phyloP scores from a whole-genome alignment of 2,329 filamentous ascomycete species.

The Beauveria pseudobassiana region DNA sequence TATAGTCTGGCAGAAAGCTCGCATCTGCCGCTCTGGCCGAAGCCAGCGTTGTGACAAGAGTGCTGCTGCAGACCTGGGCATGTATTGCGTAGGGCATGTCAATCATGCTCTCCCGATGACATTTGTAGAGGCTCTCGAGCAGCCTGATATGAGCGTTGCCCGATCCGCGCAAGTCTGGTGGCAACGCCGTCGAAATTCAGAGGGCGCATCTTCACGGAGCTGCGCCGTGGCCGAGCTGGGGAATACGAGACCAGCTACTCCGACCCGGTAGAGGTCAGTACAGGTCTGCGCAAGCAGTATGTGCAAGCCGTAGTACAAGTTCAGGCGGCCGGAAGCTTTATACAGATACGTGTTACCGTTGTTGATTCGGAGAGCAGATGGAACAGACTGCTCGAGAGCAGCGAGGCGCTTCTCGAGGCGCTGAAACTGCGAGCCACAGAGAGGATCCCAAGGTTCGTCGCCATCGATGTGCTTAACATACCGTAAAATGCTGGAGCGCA shows the following conservation, averaged over 20 bases:
- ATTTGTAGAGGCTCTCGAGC: constrained; percentile 1
- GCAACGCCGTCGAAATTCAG: neutral
- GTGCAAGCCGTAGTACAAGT: constrained; percentile 9
- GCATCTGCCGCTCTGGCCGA: neutral
- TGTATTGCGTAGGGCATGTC: constrained; percentile 9
- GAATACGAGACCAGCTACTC: constrained; percentile 6
- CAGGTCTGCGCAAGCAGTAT: constrained; percentile 9
- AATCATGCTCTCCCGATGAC: constrained; percentile 8
- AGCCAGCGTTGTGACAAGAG: constrained; percentile 11
- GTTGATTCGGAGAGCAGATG: neutral
- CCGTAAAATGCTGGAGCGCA: constrained; percentile 4
- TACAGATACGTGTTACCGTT: constrained; percentile 5
- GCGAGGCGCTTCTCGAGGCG: neutral
- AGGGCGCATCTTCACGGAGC: constrained; percentile 3
- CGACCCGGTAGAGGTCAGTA: constrained; percentile 9
- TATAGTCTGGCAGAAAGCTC: neutral
- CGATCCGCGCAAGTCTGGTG: constrained; percentile 2
- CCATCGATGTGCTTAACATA: constrained; percentile 9
- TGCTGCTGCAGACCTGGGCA: constrained; percentile 9
- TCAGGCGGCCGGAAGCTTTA: constrained; percentile 6
- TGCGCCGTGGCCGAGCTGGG: constrained; percentile 2
- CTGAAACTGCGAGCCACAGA: constrained; percentile 3
- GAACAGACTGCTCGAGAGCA: neutral
- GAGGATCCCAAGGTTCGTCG: constrained; percentile 7
- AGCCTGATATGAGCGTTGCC: constrained; percentile 1